Base-by-base conservation (phyloP, 768 basidiomycete genomes). In the Agrocybe pediades region DNA sequence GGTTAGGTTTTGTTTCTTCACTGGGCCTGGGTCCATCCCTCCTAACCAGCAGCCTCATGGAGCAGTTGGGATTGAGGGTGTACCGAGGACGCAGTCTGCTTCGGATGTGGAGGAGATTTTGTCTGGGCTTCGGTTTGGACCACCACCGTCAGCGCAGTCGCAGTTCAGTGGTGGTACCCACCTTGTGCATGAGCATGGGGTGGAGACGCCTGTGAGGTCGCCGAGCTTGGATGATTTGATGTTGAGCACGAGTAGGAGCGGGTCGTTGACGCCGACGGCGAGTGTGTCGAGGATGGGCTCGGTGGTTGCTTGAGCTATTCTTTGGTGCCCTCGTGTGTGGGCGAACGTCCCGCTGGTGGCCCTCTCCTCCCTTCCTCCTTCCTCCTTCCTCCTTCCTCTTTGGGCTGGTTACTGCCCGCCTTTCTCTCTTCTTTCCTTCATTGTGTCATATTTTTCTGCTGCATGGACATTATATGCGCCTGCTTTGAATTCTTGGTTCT, bases 1-100 rank as follows among this genome's bases (percentile, higher is more conserved):
- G 39, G 5, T 39, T 51, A 92, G 90, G 61, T 91, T 87, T 68
- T 92, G 90, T 72, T 92, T 91, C 71, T 92, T 82, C 69, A 91
- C 90, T 2, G 90, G 90, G 1, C 61, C 75, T 2, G 80, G 76
- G 27, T 63, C 60, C 6, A 44, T 52, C 5, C 29, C 58, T 15
- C 49, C 60, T 42, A 54, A 26, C 27, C 58, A 24, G 44, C 58
- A 27, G 58, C 57, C 13, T 25, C 52, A 24, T 46, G 49, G 33
- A 50, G 21, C 26, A 17, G 41, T 49, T 23, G 48, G 39, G 23
- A 19, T 27, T 49, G 46, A 61, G 36, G 7, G 49, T 15, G 53
- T 69, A 9, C 66, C 73, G 16, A 69, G 74, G 19, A 69, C 75
- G n/a, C 73, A 71, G 21, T 84, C 83, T 15, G 77, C 74, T 2